Conservation (phyloP, 2,329 filamentous ascomycete genomes). For the Beauveria caledonica region DNA sequence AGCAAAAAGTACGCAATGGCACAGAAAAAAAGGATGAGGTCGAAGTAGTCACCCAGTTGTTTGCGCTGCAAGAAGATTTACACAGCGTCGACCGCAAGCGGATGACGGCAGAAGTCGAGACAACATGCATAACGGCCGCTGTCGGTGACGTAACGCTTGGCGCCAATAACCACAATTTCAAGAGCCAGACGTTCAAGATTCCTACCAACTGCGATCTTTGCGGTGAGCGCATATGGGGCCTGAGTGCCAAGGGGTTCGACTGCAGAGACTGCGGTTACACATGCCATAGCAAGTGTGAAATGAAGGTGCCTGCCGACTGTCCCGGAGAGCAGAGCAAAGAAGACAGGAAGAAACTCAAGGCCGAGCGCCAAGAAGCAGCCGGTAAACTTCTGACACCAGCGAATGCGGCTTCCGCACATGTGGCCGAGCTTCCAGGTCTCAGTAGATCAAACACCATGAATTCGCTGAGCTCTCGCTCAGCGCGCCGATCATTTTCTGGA, state of each 20-base stretch:
- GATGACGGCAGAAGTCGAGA: slow-evolving; percentile 85
- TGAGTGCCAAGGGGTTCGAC: slow-evolving; percentile 93
- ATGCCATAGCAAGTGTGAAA: slow-evolving; percentile 97
- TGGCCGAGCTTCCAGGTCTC: slow-evolving; percentile 58
- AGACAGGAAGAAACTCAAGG: slow-evolving; percentile 88
- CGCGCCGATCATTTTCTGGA: slow-evolving; percentile 66
- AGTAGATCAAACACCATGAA: slow-evolving; percentile 82
- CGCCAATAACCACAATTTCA: slow-evolving; percentile 94
- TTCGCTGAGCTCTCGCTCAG: slow-evolving; percentile 77
- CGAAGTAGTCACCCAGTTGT: slow-evolving; percentile 73
- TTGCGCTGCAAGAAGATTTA: slow-evolving; percentile 73
- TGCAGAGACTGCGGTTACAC: slow-evolving; percentile 96
- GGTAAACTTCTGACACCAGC: slow-evolving; percentile 48
- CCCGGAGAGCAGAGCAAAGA: slow-evolving; percentile 91
- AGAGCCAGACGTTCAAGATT: slow-evolving; percentile 98
- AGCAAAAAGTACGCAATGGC: slow-evolving; percentile 71
- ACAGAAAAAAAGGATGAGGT: slow-evolving; percentile 86
- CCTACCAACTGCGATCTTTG: slow-evolving; percentile 97
- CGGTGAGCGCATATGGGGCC: slow-evolving; percentile 91
- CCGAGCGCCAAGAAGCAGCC: slow-evolving; percentile 71
- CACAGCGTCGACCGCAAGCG: slow-evolving; percentile 78
- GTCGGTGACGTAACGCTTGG: slow-evolving; percentile 91
- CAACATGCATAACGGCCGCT: slow-evolving; percentile 79
- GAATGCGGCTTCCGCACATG: slow-evolving; percentile 31
- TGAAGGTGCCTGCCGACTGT: slow-evolving; percentile 95